A percentile compares a stretch with the other conserved stretches of the same genome.
Evolutionary conservation across 805 yeast genomes (phyloP).

Genomic region (Starmerella kuoi): DNA sequence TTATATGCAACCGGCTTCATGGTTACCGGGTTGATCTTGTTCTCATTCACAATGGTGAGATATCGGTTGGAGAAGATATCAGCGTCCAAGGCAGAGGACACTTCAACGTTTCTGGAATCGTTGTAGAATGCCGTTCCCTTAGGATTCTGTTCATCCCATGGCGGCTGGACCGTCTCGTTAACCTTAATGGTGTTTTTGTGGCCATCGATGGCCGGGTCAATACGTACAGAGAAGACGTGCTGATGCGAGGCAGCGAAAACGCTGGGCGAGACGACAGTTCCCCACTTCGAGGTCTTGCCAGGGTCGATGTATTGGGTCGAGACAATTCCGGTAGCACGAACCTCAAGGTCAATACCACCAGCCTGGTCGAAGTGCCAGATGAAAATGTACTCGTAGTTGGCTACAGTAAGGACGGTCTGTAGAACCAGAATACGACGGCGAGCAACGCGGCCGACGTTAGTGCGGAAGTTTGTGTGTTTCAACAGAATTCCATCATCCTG

Average conservation of each 20-base stretch:
- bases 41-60: conserved; percentile 64
- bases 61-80: conserved; percentile 65
- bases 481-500: conserved; percentile 68
- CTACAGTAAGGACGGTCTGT: conserved; percentile 74
- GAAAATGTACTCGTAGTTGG: conserved; percentile 69
- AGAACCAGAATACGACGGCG: conserved; percentile 69
- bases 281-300: conserved; percentile 52
- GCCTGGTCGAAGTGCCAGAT: conserved; percentile 65
- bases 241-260: conserved; percentile 78
- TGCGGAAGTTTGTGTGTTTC: conserved; percentile 68
- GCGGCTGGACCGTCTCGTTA: conserved; percentile 58
- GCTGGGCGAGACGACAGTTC: conserved; percentile 66
- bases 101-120: conserved; percentile 51
- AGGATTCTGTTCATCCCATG: conserved; percentile 44
- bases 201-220: conserved; percentile 75
- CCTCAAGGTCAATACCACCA: conserved; percentile 65
- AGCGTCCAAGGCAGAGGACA: conserved; percentile 59
- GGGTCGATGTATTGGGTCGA: conserved; percentile 77
- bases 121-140: conserved; percentile 59
- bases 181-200: conserved; percentile 60
- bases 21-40: conserved; percentile 54
- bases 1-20: conserved; percentile 67
- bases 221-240: conserved; percentile 66
- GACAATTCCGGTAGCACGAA: conserved; percentile 75
- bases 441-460: conserved; percentile 60